Evolutionary conservation across 352 stramenopile genomes (phyloP).

Genomic region (Pythium inflatum): DNA sequence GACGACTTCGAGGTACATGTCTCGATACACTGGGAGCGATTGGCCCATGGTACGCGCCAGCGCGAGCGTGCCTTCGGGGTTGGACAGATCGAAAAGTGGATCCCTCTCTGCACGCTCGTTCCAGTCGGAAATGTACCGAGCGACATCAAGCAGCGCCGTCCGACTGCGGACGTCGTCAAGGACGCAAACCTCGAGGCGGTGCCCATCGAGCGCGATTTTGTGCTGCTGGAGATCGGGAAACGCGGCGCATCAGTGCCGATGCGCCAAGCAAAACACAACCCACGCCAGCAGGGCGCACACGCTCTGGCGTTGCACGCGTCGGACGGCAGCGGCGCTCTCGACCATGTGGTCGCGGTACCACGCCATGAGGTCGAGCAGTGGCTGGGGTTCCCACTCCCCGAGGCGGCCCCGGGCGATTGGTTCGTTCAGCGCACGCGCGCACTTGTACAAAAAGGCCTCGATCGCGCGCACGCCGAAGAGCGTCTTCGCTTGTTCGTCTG

Average conservation of each 20-base stretch:
- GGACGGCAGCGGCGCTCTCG: too few species aligned
- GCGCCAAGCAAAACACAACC: slow-evolving; percentile 11
- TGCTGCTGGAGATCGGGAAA: background rate
- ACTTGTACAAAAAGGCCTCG: slow-evolving; percentile 12
- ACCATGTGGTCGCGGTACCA: slow-evolving; percentile 12
- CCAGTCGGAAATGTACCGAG: slow-evolving; percentile 12
- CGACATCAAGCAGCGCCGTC: slow-evolving; percentile 8
- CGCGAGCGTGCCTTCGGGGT: slow-evolving; percentile 14
- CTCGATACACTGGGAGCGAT: slow-evolving; percentile 13
- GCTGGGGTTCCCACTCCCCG: background rate
- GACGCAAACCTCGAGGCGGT: slow-evolving; percentile 12
- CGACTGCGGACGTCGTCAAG: slow-evolving; percentile 1
- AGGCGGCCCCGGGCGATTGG: background rate
- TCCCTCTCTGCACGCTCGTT: background rate
- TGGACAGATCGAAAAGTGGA: slow-evolving; percentile 21
- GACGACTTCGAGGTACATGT: slow-evolving; percentile 11
- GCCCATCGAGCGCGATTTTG: slow-evolving; percentile 27
- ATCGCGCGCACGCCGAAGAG: background rate
- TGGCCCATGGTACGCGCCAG: slow-evolving; percentile 16
- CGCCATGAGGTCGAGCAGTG: background rate
- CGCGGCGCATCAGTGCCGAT: background rate
- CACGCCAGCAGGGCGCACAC: slow-evolving; percentile 14
- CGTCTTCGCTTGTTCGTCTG: background rate
- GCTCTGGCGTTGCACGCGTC: slow-evolving; percentile 22
- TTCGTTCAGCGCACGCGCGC: background rate